Conservation (phyloP, 805 yeast genomes). For the Scheffersomyces coipomensis region DNA sequence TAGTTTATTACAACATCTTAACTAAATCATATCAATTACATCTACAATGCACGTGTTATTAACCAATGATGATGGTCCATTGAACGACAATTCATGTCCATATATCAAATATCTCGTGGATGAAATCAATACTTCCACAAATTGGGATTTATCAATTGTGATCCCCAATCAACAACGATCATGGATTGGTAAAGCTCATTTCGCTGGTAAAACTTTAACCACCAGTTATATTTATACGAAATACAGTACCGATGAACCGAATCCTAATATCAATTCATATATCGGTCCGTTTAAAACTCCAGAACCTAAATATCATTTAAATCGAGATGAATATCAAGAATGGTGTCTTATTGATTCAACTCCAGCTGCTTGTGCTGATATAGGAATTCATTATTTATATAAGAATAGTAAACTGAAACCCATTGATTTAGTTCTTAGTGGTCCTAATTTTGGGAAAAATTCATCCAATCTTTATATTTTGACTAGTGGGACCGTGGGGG, state of each 20-base stretch:
- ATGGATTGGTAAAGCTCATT: conserved; percentile 98
- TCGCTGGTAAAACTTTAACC: conserved; percentile 68
- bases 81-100: conserved; percentile 75
- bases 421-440: conserved; percentile 85
- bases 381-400: conserved; percentile 76
- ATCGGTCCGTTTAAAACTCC: conserved; percentile 68
- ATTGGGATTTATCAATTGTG: conserved; percentile 83
- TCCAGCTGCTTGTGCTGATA: conserved; percentile 93
- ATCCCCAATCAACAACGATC: conserved; percentile 86
- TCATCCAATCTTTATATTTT: conserved; percentile 84
- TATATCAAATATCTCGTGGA: conserved; percentile 80
- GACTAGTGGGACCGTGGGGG: conserved; percentile 95
- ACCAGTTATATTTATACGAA: conserved; percentile 63
- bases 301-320: conserved; percentile 29
- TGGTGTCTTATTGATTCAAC: conserved; percentile 92
- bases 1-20: too few species aligned
- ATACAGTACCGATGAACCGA: conserved; percentile 42
- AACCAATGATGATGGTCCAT: conserved; percentile 97
- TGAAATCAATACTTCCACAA: conserved; percentile 59
- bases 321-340: conserved; percentile 51
- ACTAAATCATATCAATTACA: too few species aligned
- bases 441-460: conserved; percentile 95
- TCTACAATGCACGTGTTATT: conserved; percentile 50
- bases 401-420: conserved; percentile 45
- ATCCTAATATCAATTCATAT: conserved; percentile 40